These are phyloP conservation scores for Gossypium gossypioides DNA, from an alignment of 441 rosid genomes.

Conservation along the genomic window DNA sequence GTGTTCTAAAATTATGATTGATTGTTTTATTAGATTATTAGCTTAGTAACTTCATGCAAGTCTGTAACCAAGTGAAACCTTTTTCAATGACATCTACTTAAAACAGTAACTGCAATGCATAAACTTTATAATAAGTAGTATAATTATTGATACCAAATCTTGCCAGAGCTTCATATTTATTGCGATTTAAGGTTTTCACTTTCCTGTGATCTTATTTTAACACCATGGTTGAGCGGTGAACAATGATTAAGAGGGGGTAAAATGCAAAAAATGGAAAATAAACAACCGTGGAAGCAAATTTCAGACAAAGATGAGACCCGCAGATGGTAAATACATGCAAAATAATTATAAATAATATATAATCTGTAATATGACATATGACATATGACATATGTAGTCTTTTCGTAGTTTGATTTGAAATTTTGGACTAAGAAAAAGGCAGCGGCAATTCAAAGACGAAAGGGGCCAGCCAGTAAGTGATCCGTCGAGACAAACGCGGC, in stretches of 20 bases:
- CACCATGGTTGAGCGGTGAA: neutral
- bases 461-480: neutral
- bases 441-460: slow-evolving; percentile 30
- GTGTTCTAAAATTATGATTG: neutral
- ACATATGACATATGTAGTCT: neutral
- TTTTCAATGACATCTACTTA: no score
- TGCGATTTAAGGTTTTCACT: no score
- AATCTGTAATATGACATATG: neutral
- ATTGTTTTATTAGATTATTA: neutral
- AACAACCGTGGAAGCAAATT: neutral
- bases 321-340: neutral
- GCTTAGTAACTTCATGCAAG: neutral
- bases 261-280: neutral
- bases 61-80: neutral
- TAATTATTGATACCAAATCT: no score
- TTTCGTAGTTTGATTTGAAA: slow-evolving; percentile 24
- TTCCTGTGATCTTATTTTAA: neutral
- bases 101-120: no score
- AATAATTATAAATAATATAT: neutral
- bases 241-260: neutral
- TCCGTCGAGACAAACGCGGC: neutral
- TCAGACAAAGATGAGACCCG: neutral
- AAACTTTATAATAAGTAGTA: no score
- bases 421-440: slow-evolving; percentile 13
- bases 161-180: no score